phyloP scores from a whole-genome alignment of 2,329 filamentous ascomycete species.

The Lomentospora prolificans region DNA sequence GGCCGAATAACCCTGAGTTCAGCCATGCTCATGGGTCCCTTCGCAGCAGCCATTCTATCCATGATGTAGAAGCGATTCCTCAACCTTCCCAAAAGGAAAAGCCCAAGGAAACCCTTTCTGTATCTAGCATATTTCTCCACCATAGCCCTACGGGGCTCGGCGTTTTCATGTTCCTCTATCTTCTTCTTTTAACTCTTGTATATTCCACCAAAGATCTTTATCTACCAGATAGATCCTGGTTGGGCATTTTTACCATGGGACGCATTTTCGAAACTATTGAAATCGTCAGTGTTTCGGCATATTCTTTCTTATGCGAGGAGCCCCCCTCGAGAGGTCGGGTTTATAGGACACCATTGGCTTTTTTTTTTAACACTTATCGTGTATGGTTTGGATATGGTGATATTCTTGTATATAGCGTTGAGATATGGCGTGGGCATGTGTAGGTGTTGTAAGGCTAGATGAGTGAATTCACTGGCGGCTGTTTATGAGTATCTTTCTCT shows the following conservation, averaged over 20 bases:
- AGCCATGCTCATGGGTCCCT: neutral
- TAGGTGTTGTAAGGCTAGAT: neutral
- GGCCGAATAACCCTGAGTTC: neutral
- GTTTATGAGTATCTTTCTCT: neutral
- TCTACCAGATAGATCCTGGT: neutral
- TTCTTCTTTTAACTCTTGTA: neutral
- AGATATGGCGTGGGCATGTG: neutral
- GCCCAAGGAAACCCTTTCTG: too few relatives aligned
- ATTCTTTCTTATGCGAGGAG: neutral
- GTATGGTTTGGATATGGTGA: neutral
- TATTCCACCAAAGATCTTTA: neutral
- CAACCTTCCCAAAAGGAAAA: too few relatives aligned
- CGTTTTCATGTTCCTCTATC: neutral
- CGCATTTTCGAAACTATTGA: neutral
- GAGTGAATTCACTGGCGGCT: neutral
- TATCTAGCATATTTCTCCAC: too few relatives aligned
- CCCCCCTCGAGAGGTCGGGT: too few relatives aligned
- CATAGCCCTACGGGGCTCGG: neutral
- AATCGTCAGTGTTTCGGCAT: neutral
- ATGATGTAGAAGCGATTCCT: neutral
- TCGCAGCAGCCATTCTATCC: neutral
- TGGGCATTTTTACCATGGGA: neutral
- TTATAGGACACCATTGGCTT: too few relatives aligned
- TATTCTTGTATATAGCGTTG: neutral
- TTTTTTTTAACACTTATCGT: neutral